These are phyloP conservation scores for Colletotrichum australisinense DNA, from an alignment of 2,329 filamentous ascomycete genomes.

Conservation along the genomic window DNA sequence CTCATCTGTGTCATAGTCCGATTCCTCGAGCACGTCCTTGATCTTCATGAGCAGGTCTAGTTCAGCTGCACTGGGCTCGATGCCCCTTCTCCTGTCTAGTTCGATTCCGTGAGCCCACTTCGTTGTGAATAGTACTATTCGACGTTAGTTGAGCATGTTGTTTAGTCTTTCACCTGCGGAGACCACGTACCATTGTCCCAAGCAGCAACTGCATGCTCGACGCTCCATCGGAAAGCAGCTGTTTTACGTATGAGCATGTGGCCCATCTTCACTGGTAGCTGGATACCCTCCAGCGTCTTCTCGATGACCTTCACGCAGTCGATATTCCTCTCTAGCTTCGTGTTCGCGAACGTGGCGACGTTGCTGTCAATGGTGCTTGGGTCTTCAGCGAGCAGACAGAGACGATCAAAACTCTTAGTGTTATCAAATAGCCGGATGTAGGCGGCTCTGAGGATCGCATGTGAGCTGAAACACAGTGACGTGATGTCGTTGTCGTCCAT, in stretches of 20 bases:
- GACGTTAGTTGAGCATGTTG: not conserved
- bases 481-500: not conserved
- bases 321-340: not conserved
- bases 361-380: not conserved
- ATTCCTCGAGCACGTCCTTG: not conserved
- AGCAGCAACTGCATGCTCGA: not conserved
- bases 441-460: not conserved
- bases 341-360: not conserved
- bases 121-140: not conserved
- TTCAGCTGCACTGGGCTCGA: not conserved
- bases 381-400: not conserved
- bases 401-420: not conserved
- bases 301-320: not conserved
- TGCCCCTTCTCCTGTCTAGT: not conserved
- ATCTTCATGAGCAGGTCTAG: not conserved
- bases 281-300: not conserved
- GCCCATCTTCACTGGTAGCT: not conserved
- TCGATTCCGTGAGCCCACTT: not conserved
- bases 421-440: not conserved
- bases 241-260: conserved; percentile 2
- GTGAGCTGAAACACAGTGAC: not conserved
- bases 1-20: not conserved
- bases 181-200: not conserved
- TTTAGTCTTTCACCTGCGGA: no score
- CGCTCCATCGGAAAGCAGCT: conserved; percentile 15